Conservation (phyloP, 1,284 basidiomycete species). For the Golubevia sp. region DNA sequence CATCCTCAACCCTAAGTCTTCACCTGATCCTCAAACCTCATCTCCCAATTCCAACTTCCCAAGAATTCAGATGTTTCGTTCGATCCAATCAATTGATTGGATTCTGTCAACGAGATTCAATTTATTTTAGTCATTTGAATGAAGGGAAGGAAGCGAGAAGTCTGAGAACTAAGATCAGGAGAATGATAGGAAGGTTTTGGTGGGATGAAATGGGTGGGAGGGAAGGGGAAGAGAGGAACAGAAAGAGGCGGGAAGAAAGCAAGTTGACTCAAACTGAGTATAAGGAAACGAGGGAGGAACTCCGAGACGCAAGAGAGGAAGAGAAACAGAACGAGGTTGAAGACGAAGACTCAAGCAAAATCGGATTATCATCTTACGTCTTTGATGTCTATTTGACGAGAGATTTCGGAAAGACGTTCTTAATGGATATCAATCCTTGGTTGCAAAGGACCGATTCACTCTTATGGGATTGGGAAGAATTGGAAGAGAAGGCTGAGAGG, state of each 20-base stretch:
- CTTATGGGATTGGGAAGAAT: conserved; percentile 81
- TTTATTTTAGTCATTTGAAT: conserved; percentile 47
- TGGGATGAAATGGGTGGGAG: background rate
- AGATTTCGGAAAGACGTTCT: conserved; percentile 73
- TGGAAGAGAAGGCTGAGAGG: conserved; percentile 62
- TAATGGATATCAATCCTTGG: conserved; percentile 90
- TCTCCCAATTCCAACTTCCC: background rate
- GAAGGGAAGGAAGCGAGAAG: background rate
- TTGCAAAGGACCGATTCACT: conserved; percentile 81
- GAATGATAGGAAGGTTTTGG: conserved; percentile 20
- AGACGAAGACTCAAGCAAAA: too few species aligned
- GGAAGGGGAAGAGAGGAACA: background rate
- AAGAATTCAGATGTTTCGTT: conserved; percentile 56
- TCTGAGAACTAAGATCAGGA: conserved; percentile 15
- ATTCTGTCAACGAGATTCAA: conserved; percentile 42
- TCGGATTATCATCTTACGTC: conserved; percentile 62
- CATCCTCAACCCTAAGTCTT: too few species aligned
- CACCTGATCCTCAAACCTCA: background rate
- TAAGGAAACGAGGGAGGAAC: too few species aligned
- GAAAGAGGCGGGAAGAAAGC: background rate
- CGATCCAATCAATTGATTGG: conserved; percentile 27
- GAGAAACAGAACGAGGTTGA: background rate
- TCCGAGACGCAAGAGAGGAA: background rate
- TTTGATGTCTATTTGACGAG: conserved; percentile 87
- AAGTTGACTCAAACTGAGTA: too few species aligned